Percentiles rank a stretch among this genome's conserved stretches.
phyloP scores from a whole-genome alignment of 495 filamentous ascomycete genomes.

The Aspergillus olivimuriae region DNA sequence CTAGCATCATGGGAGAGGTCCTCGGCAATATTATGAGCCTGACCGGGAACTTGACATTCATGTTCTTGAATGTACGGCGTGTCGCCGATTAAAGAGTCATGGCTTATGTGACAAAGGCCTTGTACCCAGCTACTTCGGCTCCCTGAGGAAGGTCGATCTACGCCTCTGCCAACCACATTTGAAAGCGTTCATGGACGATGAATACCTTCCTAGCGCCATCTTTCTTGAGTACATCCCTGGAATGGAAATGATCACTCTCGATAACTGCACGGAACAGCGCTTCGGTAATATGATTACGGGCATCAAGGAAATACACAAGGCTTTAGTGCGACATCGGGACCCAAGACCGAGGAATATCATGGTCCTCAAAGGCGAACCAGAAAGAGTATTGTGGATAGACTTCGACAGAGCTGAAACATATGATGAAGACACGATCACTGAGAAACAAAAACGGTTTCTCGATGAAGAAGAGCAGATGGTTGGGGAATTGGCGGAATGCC shows the following conservation, averaged over 20 bases:
- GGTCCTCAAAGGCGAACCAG: neutral
- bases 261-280: conserved; percentile 7
- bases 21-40: conserved; percentile 6
- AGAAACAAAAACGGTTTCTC: neutral
- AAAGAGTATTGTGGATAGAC: conserved; percentile 5
- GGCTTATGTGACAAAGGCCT: conserved; percentile 13
- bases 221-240: conserved; percentile 23
- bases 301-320: conserved; percentile 1
- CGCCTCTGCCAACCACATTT: conserved; percentile 7
- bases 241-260: conserved; percentile 8
- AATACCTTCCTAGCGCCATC: conserved; percentile 14
- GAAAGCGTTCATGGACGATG: conserved; percentile 12
- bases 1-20: neutral
- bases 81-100: conserved; percentile 11
- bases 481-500: neutral
- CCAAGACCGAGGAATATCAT: conserved; percentile 1
- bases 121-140: conserved; percentile 17
- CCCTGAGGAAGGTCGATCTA: conserved; percentile 13
- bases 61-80: conserved; percentile 12
- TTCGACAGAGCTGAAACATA: conserved; percentile 3
- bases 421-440: neutral
- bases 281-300: neutral
- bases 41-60: conserved; percentile 12
- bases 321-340: neutral
- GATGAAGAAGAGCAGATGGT: neutral